These are phyloP conservation scores for Friedmanniomyces simplex DNA, from an alignment of 495 filamentous ascomycete genomes.

Conservation along the genomic window DNA sequence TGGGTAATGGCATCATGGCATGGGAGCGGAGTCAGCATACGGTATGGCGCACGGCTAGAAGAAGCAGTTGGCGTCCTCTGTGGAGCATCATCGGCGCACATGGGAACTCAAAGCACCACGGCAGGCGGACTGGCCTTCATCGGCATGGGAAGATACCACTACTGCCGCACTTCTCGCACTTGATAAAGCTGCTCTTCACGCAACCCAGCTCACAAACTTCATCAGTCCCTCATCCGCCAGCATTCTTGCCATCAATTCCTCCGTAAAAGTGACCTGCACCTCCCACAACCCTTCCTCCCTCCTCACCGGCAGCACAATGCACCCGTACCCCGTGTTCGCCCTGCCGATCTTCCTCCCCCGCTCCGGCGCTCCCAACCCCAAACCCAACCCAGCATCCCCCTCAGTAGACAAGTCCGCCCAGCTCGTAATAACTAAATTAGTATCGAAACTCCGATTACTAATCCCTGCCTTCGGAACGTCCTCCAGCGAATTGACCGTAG, in stretches of 20 bases:
- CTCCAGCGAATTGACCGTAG: neutral
- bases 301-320: conserved; percentile 2
- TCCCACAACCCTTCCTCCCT: conserved; percentile 2
- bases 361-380: neutral
- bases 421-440: conserved; percentile 1
- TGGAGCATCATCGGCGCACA: neutral
- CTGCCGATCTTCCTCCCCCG: conserved; percentile 2
- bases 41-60: neutral
- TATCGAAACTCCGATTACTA: neutral
- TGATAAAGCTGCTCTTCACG: neutral
- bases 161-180: neutral
- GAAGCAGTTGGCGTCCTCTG: neutral
- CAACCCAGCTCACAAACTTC: neutral
- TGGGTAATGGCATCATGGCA: neutral
- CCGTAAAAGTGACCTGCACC: conserved; percentile 7
- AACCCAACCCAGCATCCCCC: neutral
- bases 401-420: neutral
- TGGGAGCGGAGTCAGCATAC: neutral
- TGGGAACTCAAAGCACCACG: neutral
- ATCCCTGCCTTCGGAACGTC: neutral
- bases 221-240: neutral
- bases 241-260: neutral
- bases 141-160: neutral
- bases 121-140: neutral
- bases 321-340: neutral